These are phyloP conservation scores for Spergularia bocconei DNA, from an alignment of 148 eudicot genomes.

Conservation along the genomic window DNA sequence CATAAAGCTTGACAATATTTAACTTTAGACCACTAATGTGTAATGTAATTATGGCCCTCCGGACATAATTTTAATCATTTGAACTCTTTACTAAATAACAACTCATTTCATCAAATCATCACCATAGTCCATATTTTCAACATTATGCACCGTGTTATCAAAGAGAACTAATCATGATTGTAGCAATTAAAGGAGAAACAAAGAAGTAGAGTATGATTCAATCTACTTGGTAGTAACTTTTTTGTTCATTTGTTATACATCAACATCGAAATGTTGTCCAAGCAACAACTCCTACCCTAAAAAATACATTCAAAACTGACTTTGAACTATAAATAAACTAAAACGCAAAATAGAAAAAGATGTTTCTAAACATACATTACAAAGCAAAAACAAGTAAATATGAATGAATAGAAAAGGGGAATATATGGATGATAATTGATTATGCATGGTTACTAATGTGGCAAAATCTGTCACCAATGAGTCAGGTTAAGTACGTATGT, in stretches of 20 bases:
- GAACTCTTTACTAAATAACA: not conserved
- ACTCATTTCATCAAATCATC: constrained; percentile 4
- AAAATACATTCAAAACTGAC: too few relatives aligned
- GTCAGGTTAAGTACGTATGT: too few relatives aligned
- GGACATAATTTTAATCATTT: constrained; percentile 2
- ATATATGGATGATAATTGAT: too few relatives aligned
- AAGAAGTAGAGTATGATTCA: not conserved
- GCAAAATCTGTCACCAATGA: too few relatives aligned
- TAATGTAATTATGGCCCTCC: not conserved
- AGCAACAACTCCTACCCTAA: too few relatives aligned
- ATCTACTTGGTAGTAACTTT: constrained; percentile 5
- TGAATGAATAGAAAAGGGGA: too few relatives aligned
- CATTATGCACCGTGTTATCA: constrained; percentile 1
- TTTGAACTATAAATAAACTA: too few relatives aligned
- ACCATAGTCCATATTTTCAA: not conserved
- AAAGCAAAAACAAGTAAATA: too few relatives aligned
- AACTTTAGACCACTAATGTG: not conserved
- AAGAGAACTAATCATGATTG: not conserved
- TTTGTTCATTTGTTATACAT: constrained; percentile 3
- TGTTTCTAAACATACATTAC: too few relatives aligned
- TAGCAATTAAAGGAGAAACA: not conserved
- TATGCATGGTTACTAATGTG: too few relatives aligned
- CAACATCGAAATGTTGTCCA: too few relatives aligned
- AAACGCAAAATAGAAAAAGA: too few relatives aligned
- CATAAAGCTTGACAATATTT: not conserved